A percentile compares a stretch with the other conserved stretches of the same genome.
Conservation (phyloP, 176 grass and related monocot genomes). For the Oryza glaberrima region DNA sequence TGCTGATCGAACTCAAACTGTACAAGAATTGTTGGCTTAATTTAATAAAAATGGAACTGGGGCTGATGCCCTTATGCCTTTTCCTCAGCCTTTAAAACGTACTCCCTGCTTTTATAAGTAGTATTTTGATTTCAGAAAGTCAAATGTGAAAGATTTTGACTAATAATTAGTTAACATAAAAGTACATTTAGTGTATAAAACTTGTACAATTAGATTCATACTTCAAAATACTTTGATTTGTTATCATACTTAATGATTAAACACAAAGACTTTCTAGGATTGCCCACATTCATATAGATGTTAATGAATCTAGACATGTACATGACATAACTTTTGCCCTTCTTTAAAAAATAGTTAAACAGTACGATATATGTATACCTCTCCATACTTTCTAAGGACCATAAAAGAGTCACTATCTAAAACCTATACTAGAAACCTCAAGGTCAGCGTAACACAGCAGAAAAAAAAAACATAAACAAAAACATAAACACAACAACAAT, state of each 20-base stretch:
- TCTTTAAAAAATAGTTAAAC: not conserved
- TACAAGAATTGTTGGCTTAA: not conserved
- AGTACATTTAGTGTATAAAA: too few species aligned
- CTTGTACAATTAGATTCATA: too few species aligned
- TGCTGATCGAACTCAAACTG: not conserved
- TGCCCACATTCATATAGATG: too few species aligned
- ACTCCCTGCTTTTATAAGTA: too few species aligned
- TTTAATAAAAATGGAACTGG: not conserved
- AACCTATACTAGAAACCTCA: not conserved
- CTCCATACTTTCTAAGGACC: not conserved
- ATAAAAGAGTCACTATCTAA: not conserved
- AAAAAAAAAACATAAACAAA: not conserved
- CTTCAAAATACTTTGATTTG: too few species aligned
- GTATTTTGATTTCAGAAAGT: too few species aligned
- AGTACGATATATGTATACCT: not conserved
- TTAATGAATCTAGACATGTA: too few species aligned
- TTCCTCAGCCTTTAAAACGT: not conserved
- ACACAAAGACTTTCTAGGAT: too few species aligned
- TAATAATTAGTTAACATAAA: too few species aligned
- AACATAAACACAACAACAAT: not conserved
- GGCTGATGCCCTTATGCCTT: not conserved
- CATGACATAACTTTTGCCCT: too few species aligned
- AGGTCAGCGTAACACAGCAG: not conserved
- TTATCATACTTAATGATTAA: not conserved
- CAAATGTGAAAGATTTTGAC: too few species aligned